phyloP scores from a whole-genome alignment of 2,329 filamentous ascomycete genomes.

The Xylariomycetidae sp. region DNA sequence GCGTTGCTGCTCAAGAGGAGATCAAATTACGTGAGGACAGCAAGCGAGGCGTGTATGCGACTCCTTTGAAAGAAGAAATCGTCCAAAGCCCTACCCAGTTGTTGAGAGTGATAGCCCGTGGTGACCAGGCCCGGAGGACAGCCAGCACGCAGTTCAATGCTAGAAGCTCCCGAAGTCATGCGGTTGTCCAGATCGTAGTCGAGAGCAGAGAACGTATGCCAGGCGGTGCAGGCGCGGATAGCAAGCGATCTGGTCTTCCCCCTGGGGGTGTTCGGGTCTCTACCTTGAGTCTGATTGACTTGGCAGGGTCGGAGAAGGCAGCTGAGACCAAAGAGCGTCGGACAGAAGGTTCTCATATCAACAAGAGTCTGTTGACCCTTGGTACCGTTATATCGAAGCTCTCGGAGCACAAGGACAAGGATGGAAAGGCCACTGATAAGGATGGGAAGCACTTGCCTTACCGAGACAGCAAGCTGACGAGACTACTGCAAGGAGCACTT shows the following conservation, averaged over 20 bases:
- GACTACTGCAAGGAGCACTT: conserved; percentile 84
- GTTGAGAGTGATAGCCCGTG: conserved; percentile 87
- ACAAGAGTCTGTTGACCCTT: conserved; percentile 92
- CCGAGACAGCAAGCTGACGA: conserved; percentile 93
- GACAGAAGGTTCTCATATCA: conserved; percentile 95
- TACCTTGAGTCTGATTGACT: conserved; percentile 89
- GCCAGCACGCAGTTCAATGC: conserved; percentile 97
- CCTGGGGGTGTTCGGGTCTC: conserved; percentile 94
- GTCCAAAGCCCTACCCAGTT: conserved; percentile 97
- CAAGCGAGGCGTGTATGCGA: conserved; percentile 94
- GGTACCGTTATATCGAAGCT: conserved; percentile 92
- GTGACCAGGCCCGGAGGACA: conserved; percentile 83
- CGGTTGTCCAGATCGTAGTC: conserved; percentile 97
- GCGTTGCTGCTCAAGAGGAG: conserved; percentile 67
- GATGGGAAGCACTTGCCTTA: conserved; percentile 93
- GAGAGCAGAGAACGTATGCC: conserved; percentile 87
- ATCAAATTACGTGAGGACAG: conserved; percentile 96
- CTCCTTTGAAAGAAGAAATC: conserved; percentile 94
- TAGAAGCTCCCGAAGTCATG: conserved; percentile 94
- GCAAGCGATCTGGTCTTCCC: conserved; percentile 63
- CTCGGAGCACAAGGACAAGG: conserved; percentile 84
- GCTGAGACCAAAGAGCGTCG: conserved; percentile 92
- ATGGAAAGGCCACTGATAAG: conserved; percentile 67
- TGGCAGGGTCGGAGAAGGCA: conserved; percentile 93
- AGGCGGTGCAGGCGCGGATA: conserved; percentile 45